These are phyloP conservation scores for Curvularia hawaiiensis DNA, from an alignment of 2,329 filamentous ascomycete species.

Conservation along the genomic window DNA sequence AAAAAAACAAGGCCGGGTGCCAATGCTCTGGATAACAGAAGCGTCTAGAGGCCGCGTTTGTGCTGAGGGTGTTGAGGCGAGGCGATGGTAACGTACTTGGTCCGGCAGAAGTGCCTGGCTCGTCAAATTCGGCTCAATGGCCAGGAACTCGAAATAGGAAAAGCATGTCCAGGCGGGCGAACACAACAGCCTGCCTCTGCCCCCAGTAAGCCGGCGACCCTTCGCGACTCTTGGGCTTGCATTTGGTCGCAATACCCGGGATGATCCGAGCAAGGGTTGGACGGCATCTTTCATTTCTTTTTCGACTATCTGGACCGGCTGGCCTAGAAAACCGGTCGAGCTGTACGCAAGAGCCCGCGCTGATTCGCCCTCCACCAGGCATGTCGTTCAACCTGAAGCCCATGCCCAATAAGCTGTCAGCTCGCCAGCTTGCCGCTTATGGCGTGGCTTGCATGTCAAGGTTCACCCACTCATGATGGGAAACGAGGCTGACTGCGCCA, in stretches of 20 bases:
- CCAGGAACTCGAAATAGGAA: slow-evolving; percentile 26
- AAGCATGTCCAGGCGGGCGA: slow-evolving; percentile 32
- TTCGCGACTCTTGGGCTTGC: slow-evolving; percentile 30
- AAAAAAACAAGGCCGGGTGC: slow-evolving; percentile 16
- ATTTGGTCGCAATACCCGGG: slow-evolving; percentile 24
- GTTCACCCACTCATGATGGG: slow-evolving; percentile 44
- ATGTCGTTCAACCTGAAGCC: slow-evolving; percentile 38
- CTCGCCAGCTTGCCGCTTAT: slow-evolving; percentile 44
- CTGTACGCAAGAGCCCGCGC: slow-evolving; percentile 26
- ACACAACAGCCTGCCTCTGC: slow-evolving; percentile 24
- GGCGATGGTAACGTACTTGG: slow-evolving; percentile 5
- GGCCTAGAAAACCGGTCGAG: slow-evolving; percentile 30
- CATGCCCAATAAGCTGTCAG: slow-evolving; percentile 43
- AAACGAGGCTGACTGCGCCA: slow-evolving; percentile 47
- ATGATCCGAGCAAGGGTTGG: slow-evolving; percentile 43
- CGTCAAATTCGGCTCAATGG: slow-evolving; percentile 16
- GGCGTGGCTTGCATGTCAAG: slow-evolving; percentile 43
- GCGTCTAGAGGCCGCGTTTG: slow-evolving; percentile 11
- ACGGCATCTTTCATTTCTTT: slow-evolving; percentile 39
- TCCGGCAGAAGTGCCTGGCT: background rate
- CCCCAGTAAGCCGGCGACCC: slow-evolving; percentile 22
- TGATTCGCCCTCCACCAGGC: slow-evolving; percentile 37
- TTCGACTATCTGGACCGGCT: slow-evolving; percentile 36
- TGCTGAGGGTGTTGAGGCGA: slow-evolving; percentile 9
- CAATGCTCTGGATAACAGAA: slow-evolving; percentile 22